A percentile compares a stretch with the other conserved stretches of the same genome.
phyloP scores from a whole-genome alignment of 129 eudicot species.

The Sambucus nigra region DNA sequence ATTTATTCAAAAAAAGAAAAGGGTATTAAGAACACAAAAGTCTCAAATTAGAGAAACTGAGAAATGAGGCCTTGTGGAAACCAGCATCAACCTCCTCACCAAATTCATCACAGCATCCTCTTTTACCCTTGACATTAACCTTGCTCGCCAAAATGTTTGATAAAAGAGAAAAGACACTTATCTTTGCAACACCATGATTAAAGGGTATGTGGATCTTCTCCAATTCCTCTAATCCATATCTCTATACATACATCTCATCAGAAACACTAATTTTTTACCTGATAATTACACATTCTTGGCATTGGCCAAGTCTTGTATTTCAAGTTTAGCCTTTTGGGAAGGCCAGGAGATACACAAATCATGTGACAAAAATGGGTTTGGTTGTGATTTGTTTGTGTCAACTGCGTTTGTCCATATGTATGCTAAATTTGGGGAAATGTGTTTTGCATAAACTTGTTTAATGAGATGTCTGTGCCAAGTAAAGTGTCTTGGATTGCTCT shows the following conservation, averaged over 20 bases:
- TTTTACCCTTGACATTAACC: constrained; percentile 21
- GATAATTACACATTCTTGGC: constrained; percentile 53
- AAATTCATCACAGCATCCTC: constrained; percentile 47
- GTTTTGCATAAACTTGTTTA: constrained; percentile 49
- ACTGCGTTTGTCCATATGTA: constrained; percentile 81
- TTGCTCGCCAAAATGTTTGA: constrained; percentile 73
- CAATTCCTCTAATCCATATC: constrained; percentile 30
- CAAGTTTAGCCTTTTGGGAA: constrained; percentile 25
- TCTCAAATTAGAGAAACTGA: too few species aligned
- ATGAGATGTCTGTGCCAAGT: constrained; percentile 73
- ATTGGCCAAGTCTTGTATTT: constrained; percentile 48
- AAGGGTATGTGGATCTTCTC: constrained; percentile 29
- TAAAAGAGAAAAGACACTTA: constrained; percentile 39
- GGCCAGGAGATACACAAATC: constrained; percentile 52
- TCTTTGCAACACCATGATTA: constrained; percentile 66
- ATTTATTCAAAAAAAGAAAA: too few species aligned
- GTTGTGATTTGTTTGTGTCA: constrained; percentile 35
- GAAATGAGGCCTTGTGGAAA: too few species aligned
- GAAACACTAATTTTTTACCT: constrained; percentile 29
- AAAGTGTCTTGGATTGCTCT: constrained; percentile 77
- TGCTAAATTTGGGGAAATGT: constrained; percentile 55
- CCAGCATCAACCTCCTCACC: constrained; percentile 52
- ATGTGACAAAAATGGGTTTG: constrained; percentile 51
- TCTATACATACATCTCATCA: constrained; percentile 35
- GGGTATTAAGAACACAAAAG: too few species aligned